Percentiles rank a stretch among this genome's conserved stretches.
phyloP scores from a whole-genome alignment of 2,329 filamentous ascomycete species.

The Penicillium carneum region DNA sequence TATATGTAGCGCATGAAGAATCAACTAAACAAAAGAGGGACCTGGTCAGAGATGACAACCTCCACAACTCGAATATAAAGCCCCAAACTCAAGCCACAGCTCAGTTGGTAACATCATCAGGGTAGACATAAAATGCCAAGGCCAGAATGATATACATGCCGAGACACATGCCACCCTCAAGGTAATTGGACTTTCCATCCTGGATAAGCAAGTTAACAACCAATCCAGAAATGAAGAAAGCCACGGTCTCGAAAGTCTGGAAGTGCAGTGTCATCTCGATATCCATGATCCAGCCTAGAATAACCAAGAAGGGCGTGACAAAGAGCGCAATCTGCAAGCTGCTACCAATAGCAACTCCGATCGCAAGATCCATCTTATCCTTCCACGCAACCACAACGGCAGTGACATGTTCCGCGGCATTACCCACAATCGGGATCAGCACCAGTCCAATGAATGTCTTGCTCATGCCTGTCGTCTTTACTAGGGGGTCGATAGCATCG shows the following conservation, averaged over 20 bases:
- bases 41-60: not conserved
- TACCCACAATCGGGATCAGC: slow-evolving; percentile 79
- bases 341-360: slow-evolving; percentile 81
- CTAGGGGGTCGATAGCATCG: slow-evolving; percentile 75
- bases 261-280: slow-evolving; percentile 80
- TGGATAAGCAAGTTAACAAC: slow-evolving; percentile 77
- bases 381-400: slow-evolving; percentile 79
- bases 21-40: not conserved
- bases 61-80: not conserved
- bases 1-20: not conserved
- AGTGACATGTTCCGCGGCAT: slow-evolving; percentile 81
- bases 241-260: slow-evolving; percentile 79
- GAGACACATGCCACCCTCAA: slow-evolving; percentile 77
- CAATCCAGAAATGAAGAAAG: slow-evolving; percentile 76
- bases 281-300: slow-evolving; percentile 78
- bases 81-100: not conserved
- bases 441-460: slow-evolving; percentile 83
- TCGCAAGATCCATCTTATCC: slow-evolving; percentile 72
- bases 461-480: slow-evolving; percentile 73
- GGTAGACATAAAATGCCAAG: slow-evolving; percentile 59
- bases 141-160: slow-evolving; percentile 61
- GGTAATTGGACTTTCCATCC: slow-evolving; percentile 83
- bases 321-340: slow-evolving; percentile 84
- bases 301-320: slow-evolving; percentile 79
- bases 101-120: slow-evolving; percentile 46